Percentiles rank a stretch among this genome's conserved stretches.
Conservation (phyloP, 805 yeast species). For the Kluyveromyces starmeri region DNA sequence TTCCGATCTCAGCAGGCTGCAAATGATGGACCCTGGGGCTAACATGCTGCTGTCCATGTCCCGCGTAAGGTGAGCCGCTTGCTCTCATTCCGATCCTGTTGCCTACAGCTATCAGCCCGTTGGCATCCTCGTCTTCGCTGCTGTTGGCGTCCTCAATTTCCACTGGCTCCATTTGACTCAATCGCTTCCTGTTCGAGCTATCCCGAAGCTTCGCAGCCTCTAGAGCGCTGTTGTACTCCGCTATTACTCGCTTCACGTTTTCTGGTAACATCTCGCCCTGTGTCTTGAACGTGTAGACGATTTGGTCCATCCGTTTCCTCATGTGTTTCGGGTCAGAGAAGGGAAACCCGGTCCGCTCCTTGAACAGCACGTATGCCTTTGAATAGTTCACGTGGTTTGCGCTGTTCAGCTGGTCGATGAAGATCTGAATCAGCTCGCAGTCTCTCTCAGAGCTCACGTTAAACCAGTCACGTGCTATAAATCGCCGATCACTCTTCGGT, state of each 20-base stretch:
- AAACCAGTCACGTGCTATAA: conserved; percentile 5
- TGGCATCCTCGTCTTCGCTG: conserved; percentile 1
- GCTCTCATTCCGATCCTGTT: neutral
- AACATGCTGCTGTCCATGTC: neutral
- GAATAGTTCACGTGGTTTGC: conserved; percentile 4
- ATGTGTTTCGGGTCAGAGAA: conserved; percentile 5
- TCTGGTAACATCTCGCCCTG: conserved; percentile 3
- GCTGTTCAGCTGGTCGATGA: conserved; percentile 5
- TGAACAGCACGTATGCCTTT: conserved; percentile 4
- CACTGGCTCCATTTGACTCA: conserved; percentile 5
- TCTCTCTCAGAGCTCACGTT: conserved; percentile 3
- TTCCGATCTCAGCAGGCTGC: neutral
- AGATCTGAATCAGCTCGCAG: conserved; percentile 4
- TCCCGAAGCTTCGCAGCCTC: conserved; percentile 5
- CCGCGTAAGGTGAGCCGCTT: neutral
- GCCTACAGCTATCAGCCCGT: neutral
- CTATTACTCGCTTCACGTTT: conserved; percentile 2
- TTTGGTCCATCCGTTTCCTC: conserved; percentile 5
- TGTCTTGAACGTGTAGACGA: conserved; percentile 4
- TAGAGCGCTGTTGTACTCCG: conserved; percentile 4
- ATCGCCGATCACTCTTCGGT: conserved; percentile 3
- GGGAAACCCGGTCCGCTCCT: conserved; percentile 5
- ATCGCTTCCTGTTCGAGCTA: conserved; percentile 5
- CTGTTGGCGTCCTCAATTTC: conserved; percentile 1
- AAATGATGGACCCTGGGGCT: neutral